Evolutionary conservation across 1,284 basidiomycete genomes (phyloP), one percentile per base, ranked within the genome.

Genomic region (Leccinum fallax): DNA sequence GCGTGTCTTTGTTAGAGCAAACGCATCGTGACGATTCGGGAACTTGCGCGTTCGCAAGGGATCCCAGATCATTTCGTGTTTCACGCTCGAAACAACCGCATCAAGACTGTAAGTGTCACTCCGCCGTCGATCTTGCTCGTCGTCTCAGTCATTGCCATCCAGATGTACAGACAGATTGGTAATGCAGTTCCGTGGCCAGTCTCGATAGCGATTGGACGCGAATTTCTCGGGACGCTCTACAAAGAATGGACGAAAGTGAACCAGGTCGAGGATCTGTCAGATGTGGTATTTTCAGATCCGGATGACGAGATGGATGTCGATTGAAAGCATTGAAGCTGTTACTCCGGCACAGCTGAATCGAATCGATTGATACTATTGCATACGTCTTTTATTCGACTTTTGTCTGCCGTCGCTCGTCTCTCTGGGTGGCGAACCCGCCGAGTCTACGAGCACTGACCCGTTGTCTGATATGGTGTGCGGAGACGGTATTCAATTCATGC

Each of bases 81-180:
- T 65, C 67, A 80, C 58, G 78, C 88, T 1, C 64, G 79, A 2
- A 74, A 79, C 5, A 69, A 82, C 38, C 82, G 81, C 54, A 79
- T 90, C 11, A 78, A 82, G 38, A 88, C 85, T 1, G 90, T 91
- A 63, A 65, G 87, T 77, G 19, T 46, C 43, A 19, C 19, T 46
- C 43, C 21, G 46, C 13, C 46, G 0, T 24, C 21, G 1, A 46
- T 13, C 10, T 46, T 40, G 16, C 38, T 48, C 46, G 13, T 15
- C 13, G 21, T 49, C 24, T 51, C 49, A 26, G 49, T 51, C 49
- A 2, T 26, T 51, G 15, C 49, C 2, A 26, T 13, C n/a, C 19
- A 90, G 88, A 87, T 91, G 79, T 89, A 90, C 64, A 79, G 87
- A 38, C 88, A 90, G 65, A 91, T 92, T 63, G 90, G 90, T 16